A percentile compares a stretch with the other conserved stretches of the same genome.
Evolutionary conservation across 2,329 filamentous ascomycete genomes (phyloP).

Genomic region (Trichoderma afroharzianum): DNA sequence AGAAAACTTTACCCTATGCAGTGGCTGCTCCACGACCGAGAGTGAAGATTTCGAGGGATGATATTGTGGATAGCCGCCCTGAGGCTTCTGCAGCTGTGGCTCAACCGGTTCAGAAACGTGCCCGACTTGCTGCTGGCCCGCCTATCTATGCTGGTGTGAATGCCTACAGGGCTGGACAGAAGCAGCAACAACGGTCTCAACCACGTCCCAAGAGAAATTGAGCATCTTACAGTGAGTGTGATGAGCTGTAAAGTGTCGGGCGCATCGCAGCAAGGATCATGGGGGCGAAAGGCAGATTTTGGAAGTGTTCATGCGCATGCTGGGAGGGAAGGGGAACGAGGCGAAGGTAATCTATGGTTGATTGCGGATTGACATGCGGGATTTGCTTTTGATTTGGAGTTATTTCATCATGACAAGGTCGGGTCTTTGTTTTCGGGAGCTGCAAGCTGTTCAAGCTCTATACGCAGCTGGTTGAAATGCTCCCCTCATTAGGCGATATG

Average conservation of each 20-base stretch:
- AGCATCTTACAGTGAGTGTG: background rate
- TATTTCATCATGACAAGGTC: background rate
- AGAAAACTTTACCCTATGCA: background rate
- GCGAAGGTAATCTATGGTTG: background rate
- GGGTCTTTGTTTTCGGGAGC: background rate
- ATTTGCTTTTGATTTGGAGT: background rate
- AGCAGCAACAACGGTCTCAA: background rate
- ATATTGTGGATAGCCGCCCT: background rate
- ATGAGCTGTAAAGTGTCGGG: background rate
- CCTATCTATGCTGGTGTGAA: constrained; percentile 28
- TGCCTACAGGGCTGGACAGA: constrained; percentile 23
- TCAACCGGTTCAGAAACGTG: background rate
- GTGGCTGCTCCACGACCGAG: background rate
- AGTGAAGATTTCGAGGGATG: background rate
- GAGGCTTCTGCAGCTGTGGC: background rate
- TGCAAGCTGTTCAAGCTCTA: background rate
- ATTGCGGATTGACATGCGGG: background rate
- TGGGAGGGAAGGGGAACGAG: background rate
- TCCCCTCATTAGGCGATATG: background rate
- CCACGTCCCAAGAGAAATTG: background rate
- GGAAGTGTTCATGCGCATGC: background rate
- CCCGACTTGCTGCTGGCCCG: background rate
- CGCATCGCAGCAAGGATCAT: background rate
- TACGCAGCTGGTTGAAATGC: background rate
- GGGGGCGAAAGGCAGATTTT: background rate